Base-by-base conservation (phyloP, 2,329 filamentous ascomycete genomes). In the Epichloe aotearoae region DNA sequence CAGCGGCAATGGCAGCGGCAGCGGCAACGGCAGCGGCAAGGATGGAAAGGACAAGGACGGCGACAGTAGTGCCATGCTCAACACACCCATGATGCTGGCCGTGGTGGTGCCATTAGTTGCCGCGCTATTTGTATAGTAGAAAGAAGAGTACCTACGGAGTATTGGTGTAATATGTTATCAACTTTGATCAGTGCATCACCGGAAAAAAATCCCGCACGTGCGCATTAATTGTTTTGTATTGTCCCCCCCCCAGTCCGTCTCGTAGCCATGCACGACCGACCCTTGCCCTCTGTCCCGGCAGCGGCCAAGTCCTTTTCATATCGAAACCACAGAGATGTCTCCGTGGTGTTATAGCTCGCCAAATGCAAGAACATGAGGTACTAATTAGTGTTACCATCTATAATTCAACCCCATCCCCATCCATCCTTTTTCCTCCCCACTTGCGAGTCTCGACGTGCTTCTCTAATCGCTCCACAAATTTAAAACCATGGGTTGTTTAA, bases 261-360 rank as follows among this genome's bases (percentile, higher is more conserved):
- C 49, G 19, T 50, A 52, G 41, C 53, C 47, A 47, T 46, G 48
- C 41, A 50, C 17, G 44, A 39, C 48, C 17, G 44, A 39, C 48
- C 44, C 19, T 45, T 40, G 47, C 47, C 50, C 42, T 37, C 43
- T 50, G 10, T 50, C 41, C 45, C 30, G 44, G 41, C 50, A 52
- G 46, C 41, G 15, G 50, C n/a, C 41, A 38, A 14, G 50, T 40
- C 40, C 17, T 30, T 15, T 26, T n/a, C 26, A 39, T 41, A 3
- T 40, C 23, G 17, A 37, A 45, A 42, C 34, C 38, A 40, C 43
- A 30, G 43, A 51, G 19, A 37, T 48, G 23, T 57, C 56, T 55
- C 56, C 53, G 56, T 56, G 53, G 56, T 64, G n/a, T n/a, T n/a
- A 62, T 63, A 64, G 59, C 60, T 62, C 61, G 63, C 64, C 64